Percentiles rank a stretch among this genome's conserved stretches.
Evolutionary conservation across 2,329 filamentous ascomycete genomes (phyloP).

Genomic region (Microcyclospora tardicrescens): DNA sequence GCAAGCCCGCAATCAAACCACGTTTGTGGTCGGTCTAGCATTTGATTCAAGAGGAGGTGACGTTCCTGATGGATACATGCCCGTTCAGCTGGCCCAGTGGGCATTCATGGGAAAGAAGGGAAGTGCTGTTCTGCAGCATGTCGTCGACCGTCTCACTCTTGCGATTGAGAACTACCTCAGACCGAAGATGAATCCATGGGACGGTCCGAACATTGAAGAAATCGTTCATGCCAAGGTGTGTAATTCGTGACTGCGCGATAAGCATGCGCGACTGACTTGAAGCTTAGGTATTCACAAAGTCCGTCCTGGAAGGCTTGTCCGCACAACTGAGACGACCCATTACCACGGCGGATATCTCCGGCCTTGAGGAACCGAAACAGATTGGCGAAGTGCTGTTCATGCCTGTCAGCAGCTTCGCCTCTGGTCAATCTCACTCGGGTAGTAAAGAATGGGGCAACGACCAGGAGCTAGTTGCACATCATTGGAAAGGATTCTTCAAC

Average conservation of each 20-base stretch:
- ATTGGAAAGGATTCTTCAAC: not conserved
- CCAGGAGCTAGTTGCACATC: constrained; percentile 6
- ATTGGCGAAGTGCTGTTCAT: constrained; percentile 10
- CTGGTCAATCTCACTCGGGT: constrained; percentile 6
- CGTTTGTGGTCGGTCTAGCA: constrained; percentile 9
- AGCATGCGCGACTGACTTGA: not conserved
- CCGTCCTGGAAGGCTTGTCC: constrained; percentile 7
- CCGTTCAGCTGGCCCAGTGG: constrained; percentile 8
- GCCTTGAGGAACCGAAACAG: constrained; percentile 5
- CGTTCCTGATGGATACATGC: constrained; percentile 1
- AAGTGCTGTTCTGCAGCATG: constrained; percentile 7
- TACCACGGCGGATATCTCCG: constrained; percentile 3
- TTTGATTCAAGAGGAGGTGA: constrained; percentile 6
- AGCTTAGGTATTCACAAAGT: constrained; percentile 8
- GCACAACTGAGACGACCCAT: constrained; percentile 1
- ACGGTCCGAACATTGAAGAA: not conserved
- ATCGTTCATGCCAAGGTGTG: constrained; percentile 4
- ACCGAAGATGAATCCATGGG: not conserved
- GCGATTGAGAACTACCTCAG: not conserved
- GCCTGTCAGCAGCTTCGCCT: constrained; percentile 10
- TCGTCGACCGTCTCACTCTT: constrained; percentile 3
- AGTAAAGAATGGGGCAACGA: constrained; percentile 5
- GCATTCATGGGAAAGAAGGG: constrained; percentile 8
- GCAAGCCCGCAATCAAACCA: constrained; percentile 1
- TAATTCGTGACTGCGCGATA: constrained; percentile 1